These are phyloP conservation scores for Vitis hybrid DNA, from an alignment of 177 flowering plant genomes.

Conservation along the genomic window DNA sequence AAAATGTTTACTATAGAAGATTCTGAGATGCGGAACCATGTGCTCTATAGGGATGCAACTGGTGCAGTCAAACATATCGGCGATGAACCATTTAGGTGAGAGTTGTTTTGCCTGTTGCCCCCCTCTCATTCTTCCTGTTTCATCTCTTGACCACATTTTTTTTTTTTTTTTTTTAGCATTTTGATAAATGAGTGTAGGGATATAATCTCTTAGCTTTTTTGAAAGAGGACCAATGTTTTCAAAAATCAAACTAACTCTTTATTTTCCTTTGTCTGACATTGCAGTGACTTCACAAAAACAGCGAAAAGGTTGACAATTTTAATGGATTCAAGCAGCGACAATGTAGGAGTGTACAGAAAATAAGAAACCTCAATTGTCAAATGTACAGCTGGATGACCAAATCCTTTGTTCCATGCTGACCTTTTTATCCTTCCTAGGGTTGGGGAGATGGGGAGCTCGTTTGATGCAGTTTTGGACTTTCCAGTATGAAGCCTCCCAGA, in stretches of 20 bases:
- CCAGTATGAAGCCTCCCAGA: not conserved
- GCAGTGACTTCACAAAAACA: conserved; percentile 46
- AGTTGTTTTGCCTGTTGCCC: not conserved
- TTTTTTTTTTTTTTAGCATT: no score
- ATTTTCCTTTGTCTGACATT: conserved; percentile 7
- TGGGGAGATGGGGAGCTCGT: conserved; percentile 1
- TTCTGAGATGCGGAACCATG: conserved; percentile 25
- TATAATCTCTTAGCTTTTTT: no score
- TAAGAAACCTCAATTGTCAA: conserved; percentile 10
- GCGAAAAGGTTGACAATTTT: conserved; percentile 44
- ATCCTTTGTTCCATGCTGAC: conserved; percentile 19
- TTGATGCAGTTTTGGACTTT: conserved; percentile 8
- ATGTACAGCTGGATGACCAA: conserved; percentile 38
- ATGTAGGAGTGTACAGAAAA: conserved; percentile 28
- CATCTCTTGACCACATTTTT: not conserved
- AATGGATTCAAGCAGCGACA: conserved; percentile 41
- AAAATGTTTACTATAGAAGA: conserved; percentile 40
- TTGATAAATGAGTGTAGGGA: no score
- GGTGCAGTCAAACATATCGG: conserved; percentile 44
- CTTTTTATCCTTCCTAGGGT: conserved; percentile 4
- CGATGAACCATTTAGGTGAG: conserved; percentile 54
- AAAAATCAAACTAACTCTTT: not conserved
- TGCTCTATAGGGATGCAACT: conserved; percentile 30
- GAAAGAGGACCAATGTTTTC: not conserved
- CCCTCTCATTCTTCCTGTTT: not conserved